phyloP scores from a whole-genome alignment of 345 rosid species.

The Syzygium oleosum region DNA sequence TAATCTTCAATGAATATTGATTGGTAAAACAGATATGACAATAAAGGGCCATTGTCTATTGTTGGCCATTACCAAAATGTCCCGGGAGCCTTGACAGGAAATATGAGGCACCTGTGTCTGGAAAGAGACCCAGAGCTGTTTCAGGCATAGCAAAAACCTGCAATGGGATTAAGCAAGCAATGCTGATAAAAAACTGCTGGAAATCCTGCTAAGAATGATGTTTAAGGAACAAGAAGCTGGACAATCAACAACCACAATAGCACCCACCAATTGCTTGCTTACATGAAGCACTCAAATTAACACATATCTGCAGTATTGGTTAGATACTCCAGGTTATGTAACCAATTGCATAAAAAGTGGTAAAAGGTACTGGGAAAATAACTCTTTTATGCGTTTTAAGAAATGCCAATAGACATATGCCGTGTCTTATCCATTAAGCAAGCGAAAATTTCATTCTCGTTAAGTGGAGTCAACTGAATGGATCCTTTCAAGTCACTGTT shows the following conservation, averaged over 20 bases:
- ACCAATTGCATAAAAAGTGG: not conserved
- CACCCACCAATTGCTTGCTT: not conserved
- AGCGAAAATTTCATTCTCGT: not conserved
- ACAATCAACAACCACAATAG: not conserved
- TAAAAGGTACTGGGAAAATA: not conserved
- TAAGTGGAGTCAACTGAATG: not conserved
- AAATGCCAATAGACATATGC: not conserved
- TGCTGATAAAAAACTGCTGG: not conserved
- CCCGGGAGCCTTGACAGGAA: slow-evolving; percentile 82
- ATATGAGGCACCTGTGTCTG: slow-evolving; percentile 71
- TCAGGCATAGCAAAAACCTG: slow-evolving; percentile 92
- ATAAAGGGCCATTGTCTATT: not conserved
- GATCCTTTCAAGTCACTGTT: not conserved
- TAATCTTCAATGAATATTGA: not conserved
- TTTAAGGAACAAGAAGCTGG: not conserved
- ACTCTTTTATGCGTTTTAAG: not conserved
- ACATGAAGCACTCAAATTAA: not conserved
- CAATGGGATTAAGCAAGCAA: not conserved
- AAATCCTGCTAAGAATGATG: not conserved
- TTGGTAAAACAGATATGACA: not conserved
- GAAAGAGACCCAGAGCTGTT: slow-evolving; percentile 76
- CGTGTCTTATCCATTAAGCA: not conserved
- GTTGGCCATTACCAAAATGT: slow-evolving; percentile 49
- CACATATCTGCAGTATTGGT: not conserved
- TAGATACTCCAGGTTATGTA: not conserved